Evolutionary conservation across 2,329 filamentous ascomycete species (phyloP).

Genomic region (Ophiostoma sp.): DNA sequence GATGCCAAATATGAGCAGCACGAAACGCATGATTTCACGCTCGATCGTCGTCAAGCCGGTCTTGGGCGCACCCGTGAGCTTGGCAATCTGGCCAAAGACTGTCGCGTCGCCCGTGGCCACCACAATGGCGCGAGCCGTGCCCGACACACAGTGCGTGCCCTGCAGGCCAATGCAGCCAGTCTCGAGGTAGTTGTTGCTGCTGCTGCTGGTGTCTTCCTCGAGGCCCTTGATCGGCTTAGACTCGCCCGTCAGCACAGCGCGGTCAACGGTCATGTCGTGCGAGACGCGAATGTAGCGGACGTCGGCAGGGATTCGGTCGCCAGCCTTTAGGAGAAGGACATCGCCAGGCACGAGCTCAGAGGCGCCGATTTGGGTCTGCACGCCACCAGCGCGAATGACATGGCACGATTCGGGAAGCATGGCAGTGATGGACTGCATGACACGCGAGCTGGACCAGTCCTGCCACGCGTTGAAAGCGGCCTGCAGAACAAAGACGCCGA

Average conservation of each 20-base stretch:
- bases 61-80: constrained; percentile 64
- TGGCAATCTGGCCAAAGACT: constrained; percentile 70
- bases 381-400: constrained; percentile 61
- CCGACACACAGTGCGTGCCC: constrained; percentile 70
- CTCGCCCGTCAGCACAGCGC: constrained; percentile 67
- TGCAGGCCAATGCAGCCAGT: constrained; percentile 71
- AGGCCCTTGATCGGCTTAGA: constrained; percentile 44
- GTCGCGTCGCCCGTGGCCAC: constrained; percentile 68
- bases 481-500: constrained; percentile 64
- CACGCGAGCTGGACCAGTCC: constrained; percentile 69
- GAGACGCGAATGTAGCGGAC: constrained; percentile 53
- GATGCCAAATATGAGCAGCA: constrained; percentile 61
- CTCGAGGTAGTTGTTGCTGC: constrained; percentile 66
- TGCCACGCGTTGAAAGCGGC: constrained; percentile 66
- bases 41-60: constrained; percentile 65
- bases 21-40: constrained; percentile 67
- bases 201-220: constrained; percentile 57
- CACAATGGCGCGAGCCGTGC: constrained; percentile 61
- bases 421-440: constrained; percentile 73
- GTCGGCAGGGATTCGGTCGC: constrained; percentile 70
- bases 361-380: constrained; percentile 47
- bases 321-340: constrained; percentile 61
- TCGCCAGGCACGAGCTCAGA: constrained; percentile 67
- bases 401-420: constrained; percentile 73
- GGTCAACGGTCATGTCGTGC: constrained; percentile 65